Evolutionary conservation across 768 basidiomycete genomes (phyloP).

Genomic region (Pholiota conissans): DNA sequence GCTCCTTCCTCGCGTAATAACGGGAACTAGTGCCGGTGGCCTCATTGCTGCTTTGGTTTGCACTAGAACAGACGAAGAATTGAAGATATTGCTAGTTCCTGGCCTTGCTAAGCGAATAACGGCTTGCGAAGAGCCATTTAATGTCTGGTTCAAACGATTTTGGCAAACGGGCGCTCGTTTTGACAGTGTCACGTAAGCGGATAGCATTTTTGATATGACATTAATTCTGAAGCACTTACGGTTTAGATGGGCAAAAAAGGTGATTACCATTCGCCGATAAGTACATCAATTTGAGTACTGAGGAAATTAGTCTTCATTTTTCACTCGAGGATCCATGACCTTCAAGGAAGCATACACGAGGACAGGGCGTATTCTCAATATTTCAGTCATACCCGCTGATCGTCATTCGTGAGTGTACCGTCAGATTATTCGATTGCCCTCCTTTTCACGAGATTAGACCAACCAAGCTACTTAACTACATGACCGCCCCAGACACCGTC

Average conservation of each 20-base stretch:
- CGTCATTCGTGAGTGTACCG: conserved; percentile 65
- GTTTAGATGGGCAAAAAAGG: conserved; percentile 85
- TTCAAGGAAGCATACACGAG: conserved; percentile 93
- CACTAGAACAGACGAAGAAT: conserved; percentile 86
- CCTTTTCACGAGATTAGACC: conserved; percentile 52
- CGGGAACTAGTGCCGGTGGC: conserved; percentile 93
- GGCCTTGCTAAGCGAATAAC: conserved; percentile 82
- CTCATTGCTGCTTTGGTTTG: conserved; percentile 76
- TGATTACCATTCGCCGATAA: conserved; percentile 28
- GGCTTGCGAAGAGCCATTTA: conserved; percentile 77
- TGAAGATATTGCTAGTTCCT: conserved; percentile 75
- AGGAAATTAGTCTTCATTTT: conserved; percentile 69
- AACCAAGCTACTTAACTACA: conserved; percentile 93
- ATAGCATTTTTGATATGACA: neutral
- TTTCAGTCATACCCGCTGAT: conserved; percentile 90
- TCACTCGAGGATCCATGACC: conserved; percentile 91
- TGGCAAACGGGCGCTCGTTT: conserved; percentile 93
- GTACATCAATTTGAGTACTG: neutral
- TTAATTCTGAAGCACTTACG: conserved; percentile 8
- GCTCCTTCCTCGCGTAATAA: conserved; percentile 87
- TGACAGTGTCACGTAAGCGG: conserved; percentile 64
- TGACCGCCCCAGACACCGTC: conserved; percentile 91
- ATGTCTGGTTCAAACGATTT: conserved; percentile 70
- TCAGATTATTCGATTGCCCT: neutral
- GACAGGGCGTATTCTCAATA: conserved; percentile 91